phyloP scores from a whole-genome alignment of 1,284 basidiomycete genomes.

The Gomphus bonarii region DNA sequence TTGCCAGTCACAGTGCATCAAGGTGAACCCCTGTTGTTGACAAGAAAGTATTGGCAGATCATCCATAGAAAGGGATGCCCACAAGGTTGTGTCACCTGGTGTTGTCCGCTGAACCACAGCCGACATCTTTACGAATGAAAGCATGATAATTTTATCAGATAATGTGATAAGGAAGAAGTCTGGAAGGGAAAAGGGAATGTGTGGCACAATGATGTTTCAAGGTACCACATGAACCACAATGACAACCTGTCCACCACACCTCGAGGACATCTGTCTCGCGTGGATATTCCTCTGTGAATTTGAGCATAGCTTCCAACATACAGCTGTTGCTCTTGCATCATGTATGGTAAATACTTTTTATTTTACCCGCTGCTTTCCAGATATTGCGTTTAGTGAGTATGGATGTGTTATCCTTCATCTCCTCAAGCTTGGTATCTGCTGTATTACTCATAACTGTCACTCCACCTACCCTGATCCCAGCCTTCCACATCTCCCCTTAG shows the following conservation, averaged over 20 bases:
- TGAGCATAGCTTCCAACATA: no score
- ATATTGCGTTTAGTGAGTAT: background rate
- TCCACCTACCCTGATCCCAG: background rate
- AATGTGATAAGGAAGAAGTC: background rate
- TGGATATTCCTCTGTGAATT: constrained; percentile 5
- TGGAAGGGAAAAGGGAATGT: background rate
- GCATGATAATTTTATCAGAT: background rate
- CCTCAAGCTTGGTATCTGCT: background rate
- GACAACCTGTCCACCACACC: constrained; percentile 42
- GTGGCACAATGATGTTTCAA: no score
- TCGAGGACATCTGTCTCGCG: no score
- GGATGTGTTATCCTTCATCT: background rate
- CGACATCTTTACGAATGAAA: constrained; percentile 27
- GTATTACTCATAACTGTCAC: background rate
- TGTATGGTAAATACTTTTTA: background rate
- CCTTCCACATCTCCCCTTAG: background rate
- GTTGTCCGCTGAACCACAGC: constrained; percentile 44
- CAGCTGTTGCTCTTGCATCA: background rate
- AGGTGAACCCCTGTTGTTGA: constrained; percentile 43
- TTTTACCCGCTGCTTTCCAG: background rate
- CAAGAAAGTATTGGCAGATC: constrained; percentile 41
- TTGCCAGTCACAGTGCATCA: constrained; percentile 34
- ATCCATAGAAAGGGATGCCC: constrained; percentile 46
- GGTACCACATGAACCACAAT: constrained; percentile 23
- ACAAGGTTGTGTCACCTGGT: constrained; percentile 37